Base-by-base conservation (phyloP, 2,329 filamentous ascomycete species). In the Cladosporium sp. region DNA sequence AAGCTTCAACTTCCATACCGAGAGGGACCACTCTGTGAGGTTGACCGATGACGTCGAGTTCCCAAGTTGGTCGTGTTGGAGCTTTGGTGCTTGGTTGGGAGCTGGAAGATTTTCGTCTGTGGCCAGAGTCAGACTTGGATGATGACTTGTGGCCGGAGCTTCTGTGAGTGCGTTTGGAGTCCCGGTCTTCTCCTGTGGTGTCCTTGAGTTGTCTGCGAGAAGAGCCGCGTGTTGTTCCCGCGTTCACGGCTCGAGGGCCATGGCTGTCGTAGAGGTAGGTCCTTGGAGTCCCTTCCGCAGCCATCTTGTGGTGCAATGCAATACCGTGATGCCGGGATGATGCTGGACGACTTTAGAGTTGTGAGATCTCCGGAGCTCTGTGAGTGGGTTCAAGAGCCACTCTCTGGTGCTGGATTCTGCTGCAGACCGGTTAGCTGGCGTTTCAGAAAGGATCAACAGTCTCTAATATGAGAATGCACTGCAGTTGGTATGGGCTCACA, bases 21-120 rank as follows among this genome's bases (percentile, higher is more conserved):
- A 63, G 58, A 13, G 57, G 51, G 15, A 63, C 55, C 18, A 54
- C 50, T 38, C 52, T 39, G 11, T 53, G 52, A 22, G 64, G 64
- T 49, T 65, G 64, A 9, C 57, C 60, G 22, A 65, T 65, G 51
- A 66, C 53, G 47, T 66, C 61, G 30, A 66, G 56, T 43, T 63
- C 61, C 51, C 64, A 65, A 3, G 44, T 52, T 7, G 62, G 63
- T 41, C 54, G 56, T 20, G 38, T 38, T 20, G 61, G 55, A 5
- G 53, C 22, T 49, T 51, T 30, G 42, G 27, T 44, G 40, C 45
- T 47, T 19, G 34, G 19, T 20, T 44, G 52, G 18, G 52, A 47
- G 36, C 43, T 51, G 3, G 61, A 61, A 11, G 56, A 52, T 39
- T 60, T 61, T 36, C 56, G 53, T 37, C 59, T 54, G 47, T 60